Conservation (phyloP, 495 filamentous ascomycete species). For the Tuber umbilicatum region DNA sequence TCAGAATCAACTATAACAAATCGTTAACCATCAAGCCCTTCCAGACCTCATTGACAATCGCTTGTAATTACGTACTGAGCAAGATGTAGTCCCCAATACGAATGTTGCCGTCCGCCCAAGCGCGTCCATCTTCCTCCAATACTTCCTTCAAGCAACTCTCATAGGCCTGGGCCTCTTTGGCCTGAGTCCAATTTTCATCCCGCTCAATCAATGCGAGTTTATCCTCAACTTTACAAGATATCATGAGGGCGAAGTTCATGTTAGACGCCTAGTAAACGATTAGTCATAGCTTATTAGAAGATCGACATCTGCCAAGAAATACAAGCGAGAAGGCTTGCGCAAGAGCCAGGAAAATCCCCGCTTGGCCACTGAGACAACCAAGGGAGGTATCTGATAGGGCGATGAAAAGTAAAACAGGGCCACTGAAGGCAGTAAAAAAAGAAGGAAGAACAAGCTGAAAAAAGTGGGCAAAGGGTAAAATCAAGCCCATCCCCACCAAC, state of each 20-base stretch:
- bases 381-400: conserved; percentile 18
- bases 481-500: conserved; percentile 16
- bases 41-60: conserved; percentile 6
- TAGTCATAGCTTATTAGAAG: conserved; percentile 26
- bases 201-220: conserved; percentile 55
- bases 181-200: conserved; percentile 58
- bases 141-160: conserved; percentile 61
- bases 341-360: background rate
- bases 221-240: conserved; percentile 69
- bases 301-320: background rate
- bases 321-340: background rate
- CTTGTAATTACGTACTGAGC: conserved; percentile 25
- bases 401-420: background rate
- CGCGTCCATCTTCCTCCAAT: conserved; percentile 61
- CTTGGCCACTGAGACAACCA: conserved; percentile 17
- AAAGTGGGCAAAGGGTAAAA: conserved; percentile 3
- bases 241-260: conserved; percentile 75
- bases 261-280: conserved; percentile 57
- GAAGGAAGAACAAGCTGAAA: conserved; percentile 3
- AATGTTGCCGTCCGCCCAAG: conserved; percentile 75
- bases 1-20: conserved; percentile 61
- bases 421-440: background rate
- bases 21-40: background rate
- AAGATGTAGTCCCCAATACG: conserved; percentile 76
- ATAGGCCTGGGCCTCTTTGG: conserved; percentile 64